phyloP scores from a whole-genome alignment of 345 rosid genomes.

The Gossypium turneri region DNA sequence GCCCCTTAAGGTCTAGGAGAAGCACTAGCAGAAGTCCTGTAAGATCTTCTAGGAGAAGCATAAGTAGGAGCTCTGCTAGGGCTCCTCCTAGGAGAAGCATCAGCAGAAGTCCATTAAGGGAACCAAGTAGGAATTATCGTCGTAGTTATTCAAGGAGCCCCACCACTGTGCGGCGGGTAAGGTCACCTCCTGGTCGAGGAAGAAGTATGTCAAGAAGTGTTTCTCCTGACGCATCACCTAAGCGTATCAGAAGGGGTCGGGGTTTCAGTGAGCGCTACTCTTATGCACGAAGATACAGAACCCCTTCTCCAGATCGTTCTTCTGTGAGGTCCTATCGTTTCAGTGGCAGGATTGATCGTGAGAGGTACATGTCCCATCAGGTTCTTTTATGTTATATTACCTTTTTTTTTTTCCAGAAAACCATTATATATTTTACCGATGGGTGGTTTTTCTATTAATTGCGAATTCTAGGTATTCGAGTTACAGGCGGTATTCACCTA shows the following conservation, averaged over 20 bases:
- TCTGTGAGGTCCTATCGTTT: conserved; percentile 71
- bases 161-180: conserved; percentile 42
- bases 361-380: conserved; percentile 41
- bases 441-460: conserved; percentile 3
- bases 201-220: conserved; percentile 80
- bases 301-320: conserved; percentile 87
- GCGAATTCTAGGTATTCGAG: conserved; percentile 44
- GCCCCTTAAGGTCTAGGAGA: conserved; percentile 51
- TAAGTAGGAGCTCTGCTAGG: conserved; percentile 61
- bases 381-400: background rate
- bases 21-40: conserved; percentile 61
- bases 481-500: conserved; percentile 79
- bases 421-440: background rate
- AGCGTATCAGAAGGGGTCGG: conserved; percentile 87
- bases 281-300: conserved; percentile 81
- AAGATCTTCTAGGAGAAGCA: conserved; percentile 36
- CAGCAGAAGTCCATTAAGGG: conserved; percentile 59
- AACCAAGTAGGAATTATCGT: conserved; percentile 45
- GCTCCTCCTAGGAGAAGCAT: conserved; percentile 45
- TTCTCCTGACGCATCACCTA: conserved; percentile 74
- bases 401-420: background rate
- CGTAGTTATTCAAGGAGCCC: conserved; percentile 62
- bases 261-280: conserved; percentile 90
- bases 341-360: conserved; percentile 55
- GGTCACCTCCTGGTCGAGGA: conserved; percentile 60